Base-by-base conservation (phyloP, 2,329 filamentous ascomycete species). In the Fusarium equiseti region DNA sequence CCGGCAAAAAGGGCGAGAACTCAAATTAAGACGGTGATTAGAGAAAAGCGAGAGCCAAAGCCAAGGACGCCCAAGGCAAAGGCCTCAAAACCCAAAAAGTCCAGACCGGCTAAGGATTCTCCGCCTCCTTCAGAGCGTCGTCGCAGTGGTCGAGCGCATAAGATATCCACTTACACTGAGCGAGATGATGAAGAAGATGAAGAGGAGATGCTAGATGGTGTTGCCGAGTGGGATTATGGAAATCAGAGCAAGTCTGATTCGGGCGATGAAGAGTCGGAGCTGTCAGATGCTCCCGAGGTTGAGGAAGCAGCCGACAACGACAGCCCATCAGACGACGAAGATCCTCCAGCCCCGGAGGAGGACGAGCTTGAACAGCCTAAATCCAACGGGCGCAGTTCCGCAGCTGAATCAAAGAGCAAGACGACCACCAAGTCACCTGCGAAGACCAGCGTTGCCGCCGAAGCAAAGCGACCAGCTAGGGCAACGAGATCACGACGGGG, bases 121-220 rank as follows among this genome's bases (percentile, higher is more conserved):
- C 56, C 83, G 20, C 74, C 83, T 18, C 67, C 78, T 32, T 79
- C 82, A 3, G 85, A 89, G 68, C 85, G 88, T 40, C 83, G 88
- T 46, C 87, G 87, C 35, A 89, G 87, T 72, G 83, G 87, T n/a
- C 85, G 88, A 51, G 77, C 83, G 8, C 82, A 81, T 67, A 82
- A 79, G 52, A 78, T 80, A 18, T 85, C 86, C 8, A 77, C 81
- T 38, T 90, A 90, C 69, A 82, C 84, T 24, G 88, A 90, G 76
- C 84, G 87, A 32, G 86, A 88, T 59, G 86, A 86, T 13, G 83
- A 84, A 13, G 87, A 87, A 51, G 88, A 89, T 63, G 87, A 89
- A 64, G 84, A 87, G 68, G 88, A 89, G 75, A 90, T 89, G 88
- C 79, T 88, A 26, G 83, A 88, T 49, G 88, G 88, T 4, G 88